Evolutionary conservation across 345 rosid species (phyloP).

Genomic region (Euclidium syriacum): DNA sequence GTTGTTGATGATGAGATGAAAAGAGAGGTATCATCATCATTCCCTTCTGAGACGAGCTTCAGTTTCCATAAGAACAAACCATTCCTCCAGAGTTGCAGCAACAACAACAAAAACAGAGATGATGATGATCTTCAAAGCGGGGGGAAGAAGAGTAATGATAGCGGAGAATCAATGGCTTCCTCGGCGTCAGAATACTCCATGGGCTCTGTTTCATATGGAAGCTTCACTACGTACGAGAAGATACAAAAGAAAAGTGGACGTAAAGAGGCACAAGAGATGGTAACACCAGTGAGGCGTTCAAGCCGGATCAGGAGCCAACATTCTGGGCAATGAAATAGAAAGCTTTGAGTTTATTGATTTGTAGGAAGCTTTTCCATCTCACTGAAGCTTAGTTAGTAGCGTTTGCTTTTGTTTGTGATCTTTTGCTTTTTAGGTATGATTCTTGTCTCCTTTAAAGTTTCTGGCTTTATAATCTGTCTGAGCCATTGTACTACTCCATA

Average conservation of each 20-base stretch:
- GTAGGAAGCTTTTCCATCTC: slow-evolving; percentile 28
- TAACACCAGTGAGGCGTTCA: slow-evolving; percentile 86
- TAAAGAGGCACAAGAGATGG: slow-evolving; percentile 35
- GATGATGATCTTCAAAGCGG: slow-evolving; percentile 37
- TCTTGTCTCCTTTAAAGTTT: slow-evolving; percentile 13
- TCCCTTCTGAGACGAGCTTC: slow-evolving; percentile 40
- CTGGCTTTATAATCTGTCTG: slow-evolving; percentile 7
- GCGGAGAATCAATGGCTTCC: slow-evolving; percentile 62
- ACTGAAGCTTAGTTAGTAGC: slow-evolving; percentile 21
- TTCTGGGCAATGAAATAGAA: slow-evolving; percentile 31
- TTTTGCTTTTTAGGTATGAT: slow-evolving; percentile 1
- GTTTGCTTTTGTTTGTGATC: neutral
- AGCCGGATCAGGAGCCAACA: slow-evolving; percentile 65
- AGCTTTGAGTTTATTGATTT: slow-evolving; percentile 9
- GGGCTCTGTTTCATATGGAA: slow-evolving; percentile 60
- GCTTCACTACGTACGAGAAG: slow-evolving; percentile 82
- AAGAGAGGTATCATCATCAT: slow-evolving; percentile 10
- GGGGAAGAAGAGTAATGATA: slow-evolving; percentile 29
- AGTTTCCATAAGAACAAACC: slow-evolving; percentile 40
- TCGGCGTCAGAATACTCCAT: slow-evolving; percentile 64
- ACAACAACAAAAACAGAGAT: slow-evolving; percentile 13
- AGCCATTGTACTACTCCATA: slow-evolving; percentile 1
- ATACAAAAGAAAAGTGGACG: slow-evolving; percentile 58
- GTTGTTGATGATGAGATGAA: slow-evolving; percentile 28
- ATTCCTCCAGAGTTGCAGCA: slow-evolving; percentile 26